Evolutionary conservation across 1,139 yeast species (phyloP).

Genomic region (Hanseniaspora gamundiae): DNA sequence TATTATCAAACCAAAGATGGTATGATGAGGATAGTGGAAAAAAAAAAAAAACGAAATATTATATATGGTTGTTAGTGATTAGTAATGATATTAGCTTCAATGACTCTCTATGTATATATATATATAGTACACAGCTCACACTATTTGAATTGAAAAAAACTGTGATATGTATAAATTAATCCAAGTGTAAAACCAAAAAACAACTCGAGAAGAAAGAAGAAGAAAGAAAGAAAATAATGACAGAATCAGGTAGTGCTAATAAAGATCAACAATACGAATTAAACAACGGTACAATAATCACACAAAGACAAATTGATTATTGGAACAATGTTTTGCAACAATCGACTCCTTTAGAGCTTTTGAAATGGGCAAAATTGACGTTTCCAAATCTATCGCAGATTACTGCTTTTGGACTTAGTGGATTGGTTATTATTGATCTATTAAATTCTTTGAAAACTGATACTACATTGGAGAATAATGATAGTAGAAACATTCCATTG

Average conservation of each 20-base stretch:
- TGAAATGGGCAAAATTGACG: slow-evolving; percentile 71
- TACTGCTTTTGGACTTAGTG: slow-evolving; percentile 91
- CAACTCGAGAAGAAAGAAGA: neutral
- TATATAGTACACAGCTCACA: neutral
- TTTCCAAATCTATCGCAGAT: slow-evolving; percentile 80
- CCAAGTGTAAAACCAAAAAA: too few species aligned
- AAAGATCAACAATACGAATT: slow-evolving; percentile 9
- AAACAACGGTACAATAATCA: slow-evolving; percentile 24
- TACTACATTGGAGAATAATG: slow-evolving; percentile 14
- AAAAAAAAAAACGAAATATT: too few species aligned
- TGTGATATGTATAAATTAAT: neutral
- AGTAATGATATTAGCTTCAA: too few species aligned
- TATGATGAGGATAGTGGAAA: too few species aligned
- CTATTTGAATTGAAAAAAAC: neutral
- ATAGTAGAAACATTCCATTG: slow-evolving; percentile 41
- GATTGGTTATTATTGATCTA: slow-evolving; percentile 79
- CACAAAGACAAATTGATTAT: slow-evolving; percentile 41
- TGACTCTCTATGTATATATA: too few species aligned
- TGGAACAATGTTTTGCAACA: slow-evolving; percentile 49
- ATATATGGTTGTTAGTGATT: too few species aligned
- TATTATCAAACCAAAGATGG: too few species aligned
- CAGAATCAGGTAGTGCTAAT: neutral
- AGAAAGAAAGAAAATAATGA: neutral
- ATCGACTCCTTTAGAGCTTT: slow-evolving; percentile 56
- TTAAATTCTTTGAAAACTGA: slow-evolving; percentile 39